Base-by-base conservation (phyloP, 2,329 filamentous ascomycete species). In the Lojkania enalia region DNA sequence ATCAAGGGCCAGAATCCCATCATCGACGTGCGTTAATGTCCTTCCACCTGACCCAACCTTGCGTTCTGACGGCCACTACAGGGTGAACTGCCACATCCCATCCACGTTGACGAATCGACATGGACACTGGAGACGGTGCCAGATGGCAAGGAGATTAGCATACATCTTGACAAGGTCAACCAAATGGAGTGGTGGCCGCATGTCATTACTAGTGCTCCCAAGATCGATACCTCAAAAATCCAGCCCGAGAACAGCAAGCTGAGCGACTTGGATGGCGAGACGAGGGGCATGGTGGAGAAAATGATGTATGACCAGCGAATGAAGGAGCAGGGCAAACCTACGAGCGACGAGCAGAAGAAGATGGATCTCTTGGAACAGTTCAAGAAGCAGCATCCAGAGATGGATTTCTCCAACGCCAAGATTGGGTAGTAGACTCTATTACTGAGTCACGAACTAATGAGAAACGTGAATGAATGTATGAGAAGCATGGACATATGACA, bases 301-400 rank as follows among this genome's bases (percentile, higher is more conserved):
- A 99, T 99, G 94, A 99, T 99, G 94, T 99, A 82, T 64, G 94
- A 99, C 76, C 94, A 99, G 79, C 80, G 88, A 57, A 91, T 97
- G 77, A 99, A 99, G 83, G 91, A 97, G 77, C 77, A 81, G 71
- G 94, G 94, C 3, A 80, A 87, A 71, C 89, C 90, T 35, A 90
- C 86, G 11, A 95, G 89, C 55, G 94, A 97, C 57, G 94, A 99
- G 77, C 85, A 95, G 80, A 89, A 91, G 79, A 97, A 97, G 81
- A 74, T 84, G 66, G 92, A 99, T 44, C 86, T 99, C 61, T 74
- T 99, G 67, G 87, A 88, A 74, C 55, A 95, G 76, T 97, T 99
- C 74, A 87, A 96, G 81, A 77, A 76, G 39, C 84, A 96, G 63
- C 83, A 86, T 71, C 84, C 84, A 1, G 83, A 86, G 71, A 84